Evolutionary conservation across 2,329 filamentous ascomycete species (phyloP).

Genomic region (Amauroascus verrucosus): DNA sequence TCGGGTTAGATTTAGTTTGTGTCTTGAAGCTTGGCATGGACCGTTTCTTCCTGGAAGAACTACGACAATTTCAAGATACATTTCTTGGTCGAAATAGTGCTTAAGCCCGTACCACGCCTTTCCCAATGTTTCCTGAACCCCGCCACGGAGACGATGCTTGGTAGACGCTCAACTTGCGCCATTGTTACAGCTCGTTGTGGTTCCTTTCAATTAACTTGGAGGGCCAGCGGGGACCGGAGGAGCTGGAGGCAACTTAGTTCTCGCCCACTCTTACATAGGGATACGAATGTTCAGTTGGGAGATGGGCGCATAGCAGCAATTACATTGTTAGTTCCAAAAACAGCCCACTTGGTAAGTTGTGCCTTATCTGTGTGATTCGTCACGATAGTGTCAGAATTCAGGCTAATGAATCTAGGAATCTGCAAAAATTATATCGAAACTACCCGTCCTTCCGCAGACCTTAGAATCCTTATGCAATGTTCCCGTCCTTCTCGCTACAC

Average conservation of each 20-base stretch:
- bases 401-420: constrained; percentile 18
- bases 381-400: not conserved
- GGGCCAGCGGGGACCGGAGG: not conserved
- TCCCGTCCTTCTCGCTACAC: constrained; percentile 31
- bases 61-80: too few species aligned
- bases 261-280: not conserved
- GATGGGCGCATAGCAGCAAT: constrained; percentile 6
- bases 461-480: constrained; percentile 18
- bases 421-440: constrained; percentile 24
- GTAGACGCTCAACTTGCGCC: not conserved
- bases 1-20: not conserved
- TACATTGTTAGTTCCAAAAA: constrained; percentile 10
- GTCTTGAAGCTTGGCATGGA: too few species aligned
- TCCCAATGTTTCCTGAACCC: constrained; percentile 5
- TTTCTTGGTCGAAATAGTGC: not conserved
- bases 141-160: not conserved
- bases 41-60: too few species aligned
- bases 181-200: not conserved
- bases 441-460: constrained; percentile 17
- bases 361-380: too few species aligned
- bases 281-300: not conserved
- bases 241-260: not conserved
- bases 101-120: constrained; percentile 9
- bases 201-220: not conserved
- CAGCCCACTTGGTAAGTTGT: constrained; percentile 10